phyloP scores from a whole-genome alignment of 495 filamentous ascomycete species.

The Wilcoxina mikolae region DNA sequence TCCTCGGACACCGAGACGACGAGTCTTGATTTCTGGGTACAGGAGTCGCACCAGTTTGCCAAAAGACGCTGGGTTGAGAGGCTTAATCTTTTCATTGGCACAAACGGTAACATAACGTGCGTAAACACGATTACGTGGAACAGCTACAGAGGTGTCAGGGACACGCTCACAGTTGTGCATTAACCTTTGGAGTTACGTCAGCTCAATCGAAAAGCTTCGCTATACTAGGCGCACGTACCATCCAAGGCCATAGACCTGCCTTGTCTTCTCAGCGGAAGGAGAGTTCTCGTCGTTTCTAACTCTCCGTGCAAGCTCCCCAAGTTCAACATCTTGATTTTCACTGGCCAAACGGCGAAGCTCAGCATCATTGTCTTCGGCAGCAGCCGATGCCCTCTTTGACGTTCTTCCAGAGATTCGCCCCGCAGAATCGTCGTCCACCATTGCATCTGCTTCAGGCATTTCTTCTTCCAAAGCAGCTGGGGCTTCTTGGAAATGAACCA shows the following conservation, averaged over 20 bases:
- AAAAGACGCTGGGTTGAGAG: constrained; percentile 90
- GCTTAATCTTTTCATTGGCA: constrained; percentile 78
- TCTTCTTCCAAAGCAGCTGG: constrained; percentile 5
- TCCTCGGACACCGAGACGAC: constrained; percentile 79
- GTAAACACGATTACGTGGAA: constrained; percentile 84
- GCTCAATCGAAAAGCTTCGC: constrained; percentile 4
- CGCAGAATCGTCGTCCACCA: constrained; percentile 35
- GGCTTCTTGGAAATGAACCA: constrained; percentile 7
- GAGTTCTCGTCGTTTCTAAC: constrained; percentile 53
- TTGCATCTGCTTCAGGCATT: constrained; percentile 7
- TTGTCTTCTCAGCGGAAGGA: constrained; percentile 80
- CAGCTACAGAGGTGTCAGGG: constrained; percentile 43
- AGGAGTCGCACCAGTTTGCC: constrained; percentile 93
- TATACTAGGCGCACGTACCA: constrained; percentile 59
- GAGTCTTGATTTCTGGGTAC: constrained; percentile 84
- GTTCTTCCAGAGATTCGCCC: constrained; percentile 13
- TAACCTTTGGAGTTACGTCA: constrained; percentile 45
- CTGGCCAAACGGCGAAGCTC: constrained; percentile 76
- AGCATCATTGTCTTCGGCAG: constrained; percentile 41
- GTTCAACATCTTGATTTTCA: constrained; percentile 53
- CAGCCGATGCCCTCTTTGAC: constrained; percentile 21
- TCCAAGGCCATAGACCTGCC: constrained; percentile 95
- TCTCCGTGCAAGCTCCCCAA: constrained; percentile 74
- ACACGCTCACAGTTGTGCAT: constrained; percentile 64
- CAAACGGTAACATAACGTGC: constrained; percentile 82